Base-by-base conservation (phyloP, 192 early-diverging fungal species). In the Funneliformis geosporum region DNA sequence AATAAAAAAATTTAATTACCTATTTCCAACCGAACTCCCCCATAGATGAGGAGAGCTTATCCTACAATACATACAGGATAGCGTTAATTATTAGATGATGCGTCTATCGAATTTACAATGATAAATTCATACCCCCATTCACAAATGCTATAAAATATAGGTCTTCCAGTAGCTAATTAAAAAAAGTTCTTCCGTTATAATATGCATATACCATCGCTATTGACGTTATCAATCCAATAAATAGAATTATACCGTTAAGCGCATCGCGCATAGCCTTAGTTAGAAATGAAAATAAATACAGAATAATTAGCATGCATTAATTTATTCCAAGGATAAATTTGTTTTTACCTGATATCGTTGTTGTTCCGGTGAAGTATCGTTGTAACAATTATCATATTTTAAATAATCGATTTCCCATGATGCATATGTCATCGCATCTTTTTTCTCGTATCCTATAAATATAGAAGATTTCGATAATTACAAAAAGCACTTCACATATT, bases 371-470 rank as follows among this genome's bases (percentile, higher is more conserved):
- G 69, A 33, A 73, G 86, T 80, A 77, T 89, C 67, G 55, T 84
- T 79, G 60, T 83, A 81, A 76, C 90, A 92, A 59, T 90, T 91
- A 64, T 92, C 91, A 62, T 89, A 84, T 73, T 92, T 92, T 11
- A 90, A 78, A 81, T 85, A 91, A 80, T 92, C 91, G 27, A 92
- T 82, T 27, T 80, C 88, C 91, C 89, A 91, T 7, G 50, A 40
- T 11, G 88, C 87, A 81, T 84, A 91, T 39, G 75, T 82, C 23
- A 68, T 65, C 11, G 89, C 87, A 78, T 92, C 91, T 38, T 76
- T 46, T 0, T 80, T 61, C 69, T 89, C 90, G 66, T 85, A 81
- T 33, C 83, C 76, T 40, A 86, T 77, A 0, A 83, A 86, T 21
- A 27, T 14, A 28, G 12, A 27, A 23, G n/a, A 0, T 64, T 27